Conservation (phyloP, 2,329 filamentous ascomycete genomes). For the Xylogone sp. region DNA sequence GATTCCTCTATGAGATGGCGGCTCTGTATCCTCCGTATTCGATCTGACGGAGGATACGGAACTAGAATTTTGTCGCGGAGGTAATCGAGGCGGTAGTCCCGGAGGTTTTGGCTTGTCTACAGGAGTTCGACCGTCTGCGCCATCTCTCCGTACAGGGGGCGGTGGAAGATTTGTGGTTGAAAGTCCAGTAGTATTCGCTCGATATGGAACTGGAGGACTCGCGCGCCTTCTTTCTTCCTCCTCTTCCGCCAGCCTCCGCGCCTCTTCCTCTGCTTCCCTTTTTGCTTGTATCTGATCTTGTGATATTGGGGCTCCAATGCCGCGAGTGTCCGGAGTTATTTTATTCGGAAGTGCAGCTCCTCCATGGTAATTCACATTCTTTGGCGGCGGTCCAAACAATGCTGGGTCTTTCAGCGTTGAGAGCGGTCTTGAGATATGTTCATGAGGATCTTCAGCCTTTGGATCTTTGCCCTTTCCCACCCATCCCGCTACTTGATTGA, state of each 20-base stretch:
- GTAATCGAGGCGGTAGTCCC: conserved; percentile 56
- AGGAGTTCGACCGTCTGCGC: conserved; percentile 21
- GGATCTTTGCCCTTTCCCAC: conserved; percentile 30
- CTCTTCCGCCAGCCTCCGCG: conserved; percentile 14
- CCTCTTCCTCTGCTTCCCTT: conserved; percentile 27
- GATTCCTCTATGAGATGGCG: conserved; percentile 26
- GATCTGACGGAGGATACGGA: conserved; percentile 34
- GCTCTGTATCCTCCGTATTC: conserved; percentile 13
- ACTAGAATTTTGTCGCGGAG: conserved; percentile 38
- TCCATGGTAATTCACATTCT: conserved; percentile 35
- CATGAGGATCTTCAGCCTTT: conserved; percentile 1
- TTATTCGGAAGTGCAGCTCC: conserved; percentile 22
- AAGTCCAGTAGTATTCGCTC: conserved; percentile 57
- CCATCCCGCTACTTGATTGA: conserved; percentile 30
- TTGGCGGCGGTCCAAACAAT: conserved; percentile 65
- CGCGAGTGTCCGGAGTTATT: conserved; percentile 30
- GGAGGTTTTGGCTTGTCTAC: conserved; percentile 24
- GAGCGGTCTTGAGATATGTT: conserved; percentile 43
- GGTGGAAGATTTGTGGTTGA: conserved; percentile 55
- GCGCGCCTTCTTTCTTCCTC: conserved; percentile 23
- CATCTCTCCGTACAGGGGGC: conserved; percentile 46
- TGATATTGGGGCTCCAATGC: conserved; percentile 40
- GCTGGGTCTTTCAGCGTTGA: conserved; percentile 59
- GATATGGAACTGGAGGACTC: conserved; percentile 55
- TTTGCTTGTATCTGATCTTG: conserved; percentile 27